These are phyloP conservation scores for Geosmithia morbida DNA, from an alignment of 2,329 filamentous ascomycete genomes.

Conservation along the genomic window DNA sequence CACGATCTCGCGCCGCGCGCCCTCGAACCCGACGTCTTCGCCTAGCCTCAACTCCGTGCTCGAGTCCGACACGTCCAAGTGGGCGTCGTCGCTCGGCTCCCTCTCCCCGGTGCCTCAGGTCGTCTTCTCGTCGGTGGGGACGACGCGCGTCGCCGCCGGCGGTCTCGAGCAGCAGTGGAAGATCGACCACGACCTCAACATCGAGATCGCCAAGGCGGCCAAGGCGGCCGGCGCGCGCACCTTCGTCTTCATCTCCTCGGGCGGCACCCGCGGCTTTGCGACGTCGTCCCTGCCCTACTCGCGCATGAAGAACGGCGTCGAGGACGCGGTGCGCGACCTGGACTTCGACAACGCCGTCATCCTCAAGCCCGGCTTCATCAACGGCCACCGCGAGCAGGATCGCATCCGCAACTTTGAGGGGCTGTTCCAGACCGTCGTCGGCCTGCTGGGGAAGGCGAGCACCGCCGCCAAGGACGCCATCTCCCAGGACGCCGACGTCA, in stretches of 20 bases:
- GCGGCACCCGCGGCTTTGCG: conserved; percentile 27
- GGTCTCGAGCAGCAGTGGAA: conserved; percentile 68
- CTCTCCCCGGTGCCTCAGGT: conserved; percentile 41
- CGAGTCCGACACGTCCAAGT: conserved; percentile 53
- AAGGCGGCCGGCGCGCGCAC: conserved; percentile 57
- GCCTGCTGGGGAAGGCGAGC: conserved; percentile 37
- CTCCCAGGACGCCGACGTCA: conserved; percentile 61
- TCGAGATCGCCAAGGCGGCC: conserved; percentile 62
- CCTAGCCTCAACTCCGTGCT: conserved; percentile 48
- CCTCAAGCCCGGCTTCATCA: conserved; percentile 57
- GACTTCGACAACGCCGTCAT: conserved; percentile 71
- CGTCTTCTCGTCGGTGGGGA: conserved; percentile 69
- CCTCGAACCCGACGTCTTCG: conserved; percentile 34
- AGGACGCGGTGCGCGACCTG: conserved; percentile 58
- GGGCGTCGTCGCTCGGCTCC: conserved; percentile 45
- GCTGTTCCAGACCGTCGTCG: conserved; percentile 38
- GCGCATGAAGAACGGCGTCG: conserved; percentile 77
- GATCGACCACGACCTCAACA: conserved; percentile 77
- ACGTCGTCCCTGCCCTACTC: conserved; percentile 31
- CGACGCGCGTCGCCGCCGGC: conserved; percentile 63
- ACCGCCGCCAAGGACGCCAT: conserved; percentile 45
- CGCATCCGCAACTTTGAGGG: conserved; percentile 35
- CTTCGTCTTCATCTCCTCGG: conserved; percentile 62
- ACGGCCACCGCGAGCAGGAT: conserved; percentile 52
- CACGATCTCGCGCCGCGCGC: conserved; percentile 53